Evolutionary conservation across 2,329 filamentous ascomycete genomes (phyloP).

Genomic region (Pezicula carpinea): DNA sequence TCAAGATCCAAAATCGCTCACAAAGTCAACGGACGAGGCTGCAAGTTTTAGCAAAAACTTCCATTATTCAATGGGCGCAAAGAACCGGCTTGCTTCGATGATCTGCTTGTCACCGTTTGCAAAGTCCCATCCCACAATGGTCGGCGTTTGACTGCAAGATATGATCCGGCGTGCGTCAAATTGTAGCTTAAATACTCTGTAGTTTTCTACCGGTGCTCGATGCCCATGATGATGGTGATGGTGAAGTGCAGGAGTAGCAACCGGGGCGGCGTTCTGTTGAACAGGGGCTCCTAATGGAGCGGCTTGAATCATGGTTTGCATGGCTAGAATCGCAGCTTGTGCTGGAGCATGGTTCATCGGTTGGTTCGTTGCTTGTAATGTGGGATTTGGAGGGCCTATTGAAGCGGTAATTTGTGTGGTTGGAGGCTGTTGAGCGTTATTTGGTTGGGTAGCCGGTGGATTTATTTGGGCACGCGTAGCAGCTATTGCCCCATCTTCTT

Average conservation of each 20-base stretch:
- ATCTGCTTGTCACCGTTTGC: constrained; percentile 80
- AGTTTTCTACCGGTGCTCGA: constrained; percentile 32
- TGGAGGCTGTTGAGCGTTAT: not conserved
- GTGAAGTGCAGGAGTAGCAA: constrained; percentile 8
- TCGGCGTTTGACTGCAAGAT: constrained; percentile 85
- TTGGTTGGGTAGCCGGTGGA: not conserved
- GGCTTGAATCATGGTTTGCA: not conserved
- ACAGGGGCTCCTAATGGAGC: constrained; percentile 4
- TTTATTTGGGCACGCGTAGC: constrained; percentile 16
- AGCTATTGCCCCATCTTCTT: constrained; percentile 60
- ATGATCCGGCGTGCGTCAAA: constrained; percentile 92
- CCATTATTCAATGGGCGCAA: constrained; percentile 54
- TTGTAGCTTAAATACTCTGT: constrained; percentile 89
- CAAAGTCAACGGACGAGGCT: not conserved
- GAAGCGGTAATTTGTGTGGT: constrained; percentile 11
- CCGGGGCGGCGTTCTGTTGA: constrained; percentile 1
- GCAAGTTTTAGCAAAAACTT: not conserved
- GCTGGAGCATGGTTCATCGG: constrained; percentile 1
- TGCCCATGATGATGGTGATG: constrained; percentile 18
- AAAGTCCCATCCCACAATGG: constrained; percentile 98
- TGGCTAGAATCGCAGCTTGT: constrained; percentile 1
- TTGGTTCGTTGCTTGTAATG: constrained; percentile 14
- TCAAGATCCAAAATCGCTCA: no score
- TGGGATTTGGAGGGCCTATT: constrained; percentile 34
- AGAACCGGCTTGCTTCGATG: constrained; percentile 73